These are phyloP conservation scores for Patellifolia procumbens DNA, from an alignment of 179 eudicot species.

Conservation along the genomic window DNA sequence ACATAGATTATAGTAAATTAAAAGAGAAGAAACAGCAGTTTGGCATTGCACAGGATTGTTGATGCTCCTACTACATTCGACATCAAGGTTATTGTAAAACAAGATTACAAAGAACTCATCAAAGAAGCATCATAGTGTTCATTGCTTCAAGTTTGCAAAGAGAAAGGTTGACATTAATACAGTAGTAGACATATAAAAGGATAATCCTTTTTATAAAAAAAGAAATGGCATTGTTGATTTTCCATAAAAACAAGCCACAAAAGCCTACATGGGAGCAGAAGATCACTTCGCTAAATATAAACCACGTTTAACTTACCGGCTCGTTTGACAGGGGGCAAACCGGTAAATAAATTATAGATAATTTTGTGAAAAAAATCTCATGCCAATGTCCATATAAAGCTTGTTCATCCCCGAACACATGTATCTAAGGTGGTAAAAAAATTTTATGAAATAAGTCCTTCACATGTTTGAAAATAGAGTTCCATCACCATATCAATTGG, in stretches of 20 bases:
- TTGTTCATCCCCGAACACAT: no score
- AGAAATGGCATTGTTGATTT: not conserved
- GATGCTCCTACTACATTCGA: not conserved
- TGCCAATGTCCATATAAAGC: no score
- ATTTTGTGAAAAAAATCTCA: no score
- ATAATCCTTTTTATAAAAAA: no score
- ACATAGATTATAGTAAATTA: not conserved
- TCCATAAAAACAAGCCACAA: not conserved
- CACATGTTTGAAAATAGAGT: no score
- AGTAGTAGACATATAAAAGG: not conserved
- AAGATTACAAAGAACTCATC: not conserved
- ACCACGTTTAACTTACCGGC: not conserved
- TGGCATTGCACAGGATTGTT: no score
- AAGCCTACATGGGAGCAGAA: not conserved
- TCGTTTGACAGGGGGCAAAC: no score
- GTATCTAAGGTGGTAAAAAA: no score
- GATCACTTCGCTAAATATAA: not conserved
- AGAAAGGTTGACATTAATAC: not conserved
- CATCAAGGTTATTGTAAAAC: not conserved
- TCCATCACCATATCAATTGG: no score
- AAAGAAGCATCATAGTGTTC: not conserved
- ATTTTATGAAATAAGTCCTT: no score
- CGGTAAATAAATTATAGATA: no score
- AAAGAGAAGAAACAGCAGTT: not conserved
- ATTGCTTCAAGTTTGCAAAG: not conserved